Conservation (phyloP, 2,329 filamentous ascomycete genomes). For the Corynespora cassiicola region DNA sequence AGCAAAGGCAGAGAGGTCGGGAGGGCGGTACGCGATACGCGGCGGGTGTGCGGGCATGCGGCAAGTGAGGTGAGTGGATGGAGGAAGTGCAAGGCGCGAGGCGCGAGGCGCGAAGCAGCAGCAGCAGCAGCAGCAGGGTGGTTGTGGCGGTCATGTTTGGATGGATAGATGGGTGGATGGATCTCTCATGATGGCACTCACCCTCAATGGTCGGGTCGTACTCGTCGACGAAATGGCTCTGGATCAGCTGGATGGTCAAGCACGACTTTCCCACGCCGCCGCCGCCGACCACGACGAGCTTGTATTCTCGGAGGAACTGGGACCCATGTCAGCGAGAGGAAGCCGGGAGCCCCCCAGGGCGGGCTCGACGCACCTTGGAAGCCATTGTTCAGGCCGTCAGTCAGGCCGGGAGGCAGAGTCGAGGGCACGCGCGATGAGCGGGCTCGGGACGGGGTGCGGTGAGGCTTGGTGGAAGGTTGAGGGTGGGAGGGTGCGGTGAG, state of each 20-base stretch:
- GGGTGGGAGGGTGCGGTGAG: constrained; percentile 8
- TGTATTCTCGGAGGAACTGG: constrained; percentile 61
- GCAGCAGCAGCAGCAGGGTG: too few relatives aligned
- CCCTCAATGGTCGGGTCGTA: constrained; percentile 99
- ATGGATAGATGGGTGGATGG: too few relatives aligned
- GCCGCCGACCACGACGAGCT: constrained; percentile 88
- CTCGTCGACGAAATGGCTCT: constrained; percentile 97
- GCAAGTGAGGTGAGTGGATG: too few relatives aligned
- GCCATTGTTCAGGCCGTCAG: too few relatives aligned
- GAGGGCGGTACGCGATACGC: too few relatives aligned
- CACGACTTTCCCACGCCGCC: constrained; percentile 99
- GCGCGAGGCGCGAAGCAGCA: too few relatives aligned
- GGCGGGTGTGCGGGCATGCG: too few relatives aligned
- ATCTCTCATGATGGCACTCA: constrained; percentile 59
- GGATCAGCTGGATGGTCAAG: constrained; percentile 85
- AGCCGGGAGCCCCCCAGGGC: constrained; percentile 3
- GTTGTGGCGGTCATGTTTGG: too few relatives aligned
- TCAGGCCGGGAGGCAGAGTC: constrained; percentile 4
- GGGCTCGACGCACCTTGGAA: constrained; percentile 39
- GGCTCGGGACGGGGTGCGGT: too few relatives aligned
- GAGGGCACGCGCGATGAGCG: constrained; percentile 13
- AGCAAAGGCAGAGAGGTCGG: too few relatives aligned
- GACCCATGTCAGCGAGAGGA: constrained; percentile 29
- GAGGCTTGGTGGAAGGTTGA: constrained; percentile 1
- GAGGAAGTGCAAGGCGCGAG: too few relatives aligned